phyloP scores from a whole-genome alignment of 1,284 basidiomycete species.

The Microbotryum lychnidis-dioicae region DNA sequence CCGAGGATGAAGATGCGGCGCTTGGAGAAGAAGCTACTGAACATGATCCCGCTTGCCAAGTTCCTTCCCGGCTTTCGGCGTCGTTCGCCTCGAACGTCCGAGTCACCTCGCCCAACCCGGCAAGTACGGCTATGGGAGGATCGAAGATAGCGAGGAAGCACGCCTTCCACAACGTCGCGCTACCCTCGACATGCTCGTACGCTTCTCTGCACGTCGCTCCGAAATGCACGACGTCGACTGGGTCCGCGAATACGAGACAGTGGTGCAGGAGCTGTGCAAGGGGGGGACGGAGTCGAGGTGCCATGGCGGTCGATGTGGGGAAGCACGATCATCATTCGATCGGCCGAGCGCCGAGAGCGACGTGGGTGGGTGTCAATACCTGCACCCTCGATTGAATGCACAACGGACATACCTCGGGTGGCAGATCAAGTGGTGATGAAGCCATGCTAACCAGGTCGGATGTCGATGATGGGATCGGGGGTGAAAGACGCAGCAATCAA shows the following conservation, averaged over 20 bases:
- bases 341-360: too few species aligned
- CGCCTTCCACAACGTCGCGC: slow-evolving; percentile 4
- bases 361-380: too few species aligned
- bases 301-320: too few species aligned
- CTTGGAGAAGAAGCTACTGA: not conserved
- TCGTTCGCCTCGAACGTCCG: not conserved
- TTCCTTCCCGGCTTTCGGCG: not conserved
- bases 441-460: too few species aligned
- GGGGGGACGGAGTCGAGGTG: not conserved
- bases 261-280: slow-evolving; percentile 7
- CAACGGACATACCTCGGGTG: slow-evolving; percentile 8
- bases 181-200: not conserved
- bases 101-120: not conserved
- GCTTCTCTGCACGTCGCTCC: not conserved
- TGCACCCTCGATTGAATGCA: too few species aligned
- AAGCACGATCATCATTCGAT: too few species aligned
- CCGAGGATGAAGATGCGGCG: not conserved
- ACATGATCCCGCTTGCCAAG: not conserved
- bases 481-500: too few species aligned
- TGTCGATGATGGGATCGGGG: too few species aligned
- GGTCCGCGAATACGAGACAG: slow-evolving; percentile 1
- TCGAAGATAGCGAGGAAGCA: slow-evolving; percentile 3
- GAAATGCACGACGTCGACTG: slow-evolving; percentile 8
- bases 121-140: not conserved
- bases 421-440: not conserved